Conservation (phyloP, 2,329 filamentous ascomycete genomes). For the Aspergillus sp. region DNA sequence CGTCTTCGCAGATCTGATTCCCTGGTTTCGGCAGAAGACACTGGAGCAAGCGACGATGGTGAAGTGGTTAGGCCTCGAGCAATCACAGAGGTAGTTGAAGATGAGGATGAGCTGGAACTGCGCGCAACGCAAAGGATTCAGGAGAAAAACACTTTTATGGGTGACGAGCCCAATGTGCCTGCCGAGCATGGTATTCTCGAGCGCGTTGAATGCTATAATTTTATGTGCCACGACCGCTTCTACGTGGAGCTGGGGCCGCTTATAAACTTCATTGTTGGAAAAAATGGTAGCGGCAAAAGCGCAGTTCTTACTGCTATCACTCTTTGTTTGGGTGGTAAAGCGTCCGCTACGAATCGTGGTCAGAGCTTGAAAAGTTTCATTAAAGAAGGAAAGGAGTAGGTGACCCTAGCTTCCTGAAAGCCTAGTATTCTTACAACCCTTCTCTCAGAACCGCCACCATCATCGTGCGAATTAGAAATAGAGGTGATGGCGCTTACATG, state of each 20-base stretch:
- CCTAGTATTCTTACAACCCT: constrained; percentile 5
- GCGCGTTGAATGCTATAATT: constrained; percentile 81
- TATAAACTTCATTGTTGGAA: constrained; percentile 96
- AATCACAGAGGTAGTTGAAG: constrained; percentile 18
- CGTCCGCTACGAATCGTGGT: constrained; percentile 85
- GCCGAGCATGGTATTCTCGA: constrained; percentile 85
- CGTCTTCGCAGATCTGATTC: constrained; percentile 33
- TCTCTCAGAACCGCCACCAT: constrained; percentile 54
- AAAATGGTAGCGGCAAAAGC: constrained; percentile 97
- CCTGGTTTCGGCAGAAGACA: constrained; percentile 9
- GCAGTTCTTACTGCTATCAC: constrained; percentile 90
- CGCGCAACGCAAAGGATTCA: constrained; percentile 61
- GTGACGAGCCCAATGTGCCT: constrained; percentile 63
- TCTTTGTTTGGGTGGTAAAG: constrained; percentile 90
- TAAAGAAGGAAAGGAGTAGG: constrained; percentile 77
- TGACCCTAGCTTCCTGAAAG: constrained; percentile 3
- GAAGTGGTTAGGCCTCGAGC: constrained; percentile 8
- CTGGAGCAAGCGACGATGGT: constrained; percentile 17
- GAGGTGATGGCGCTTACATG: constrained; percentile 78
- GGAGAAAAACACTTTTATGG: constrained; percentile 42
- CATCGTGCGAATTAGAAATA: constrained; percentile 84
- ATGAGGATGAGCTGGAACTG: constrained; percentile 47
- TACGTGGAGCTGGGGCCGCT: constrained; percentile 82
- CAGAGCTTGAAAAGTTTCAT: constrained; percentile 86
- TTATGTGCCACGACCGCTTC: constrained; percentile 89